Conservation (phyloP, 1,139 yeast genomes). For the Pichia sp. region DNA sequence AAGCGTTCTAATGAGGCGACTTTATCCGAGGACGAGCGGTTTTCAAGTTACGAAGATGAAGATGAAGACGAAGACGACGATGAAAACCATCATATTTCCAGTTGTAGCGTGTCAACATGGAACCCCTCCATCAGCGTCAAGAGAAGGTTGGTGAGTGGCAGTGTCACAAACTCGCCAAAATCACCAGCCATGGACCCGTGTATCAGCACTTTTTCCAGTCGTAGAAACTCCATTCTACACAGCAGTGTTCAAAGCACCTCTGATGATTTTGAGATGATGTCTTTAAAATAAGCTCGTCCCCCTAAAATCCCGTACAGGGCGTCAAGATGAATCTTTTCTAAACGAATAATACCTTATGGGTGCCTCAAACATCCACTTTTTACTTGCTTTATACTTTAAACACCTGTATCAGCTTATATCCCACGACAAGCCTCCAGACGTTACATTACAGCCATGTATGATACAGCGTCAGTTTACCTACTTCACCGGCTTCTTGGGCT, state of each 20-base stretch:
- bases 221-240: constrained; percentile 15
- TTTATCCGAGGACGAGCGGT: constrained; percentile 11
- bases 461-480: too few species aligned
- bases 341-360: too few species aligned
- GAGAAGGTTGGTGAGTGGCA: constrained; percentile 18
- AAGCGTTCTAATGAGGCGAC: constrained; percentile 6
- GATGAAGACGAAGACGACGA: too few species aligned
- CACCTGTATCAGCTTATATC: too few species aligned
- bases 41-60: constrained; percentile 8
- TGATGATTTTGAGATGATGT: constrained; percentile 19
- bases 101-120: neutral
- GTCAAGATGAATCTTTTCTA: too few species aligned
- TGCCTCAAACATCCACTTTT: too few species aligned
- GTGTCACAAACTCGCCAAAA: constrained; percentile 11
- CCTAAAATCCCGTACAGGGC: too few species aligned
- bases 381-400: too few species aligned
- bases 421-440: too few species aligned
- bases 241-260: constrained; percentile 13
- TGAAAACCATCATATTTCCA: too few species aligned
- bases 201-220: constrained; percentile 10
- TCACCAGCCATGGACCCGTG: constrained; percentile 15
- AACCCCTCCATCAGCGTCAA: constrained; percentile 10
- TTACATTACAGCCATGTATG: too few species aligned
- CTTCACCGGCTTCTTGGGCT: too few species aligned
- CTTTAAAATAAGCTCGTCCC: constrained; percentile 8